Percentiles rank a stretch among this genome's conserved stretches.
These are phyloP conservation scores for Solidago caesia DNA, from an alignment of 129 eudicot species.

Conservation along the genomic window DNA sequence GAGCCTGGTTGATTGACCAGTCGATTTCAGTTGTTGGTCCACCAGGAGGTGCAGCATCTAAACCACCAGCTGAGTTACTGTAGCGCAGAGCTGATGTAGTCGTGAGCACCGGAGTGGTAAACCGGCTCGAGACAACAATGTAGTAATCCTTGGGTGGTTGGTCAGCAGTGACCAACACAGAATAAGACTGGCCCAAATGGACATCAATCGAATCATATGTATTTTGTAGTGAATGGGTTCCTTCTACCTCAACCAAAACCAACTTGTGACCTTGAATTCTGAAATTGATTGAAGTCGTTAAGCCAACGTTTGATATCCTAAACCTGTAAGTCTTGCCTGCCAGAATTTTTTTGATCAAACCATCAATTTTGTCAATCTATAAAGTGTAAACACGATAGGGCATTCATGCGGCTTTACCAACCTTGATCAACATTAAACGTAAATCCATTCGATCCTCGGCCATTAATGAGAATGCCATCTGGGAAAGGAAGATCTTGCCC, in stretches of 20 bases:
- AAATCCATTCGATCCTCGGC: slow-evolving; percentile 50
- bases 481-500: slow-evolving; percentile 71
- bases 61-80: slow-evolving; percentile 45
- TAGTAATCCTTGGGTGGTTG: slow-evolving; percentile 63
- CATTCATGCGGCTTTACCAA: slow-evolving; percentile 7
- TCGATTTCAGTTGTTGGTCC: slow-evolving; percentile 55
- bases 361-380: background rate
- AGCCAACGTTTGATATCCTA: slow-evolving; percentile 64
- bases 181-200: slow-evolving; percentile 69
- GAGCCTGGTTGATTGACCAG: slow-evolving; percentile 73
- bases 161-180: slow-evolving; percentile 63
- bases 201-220: slow-evolving; percentile 56
- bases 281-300: slow-evolving; percentile 55
- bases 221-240: slow-evolving; percentile 61
- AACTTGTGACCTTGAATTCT: slow-evolving; percentile 66
- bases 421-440: slow-evolving; percentile 66
- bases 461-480: slow-evolving; percentile 72
- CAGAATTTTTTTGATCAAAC: background rate
- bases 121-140: slow-evolving; percentile 57
- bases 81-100: slow-evolving; percentile 61
- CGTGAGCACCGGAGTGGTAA: slow-evolving; percentile 59
- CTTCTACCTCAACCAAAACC: slow-evolving; percentile 64
- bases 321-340: slow-evolving; percentile 68
- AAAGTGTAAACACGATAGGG: background rate
- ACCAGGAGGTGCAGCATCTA: slow-evolving; percentile 50